Evolutionary conservation across 1,284 basidiomycete species (phyloP).

Genomic region (Coriolopsis trogii): DNA sequence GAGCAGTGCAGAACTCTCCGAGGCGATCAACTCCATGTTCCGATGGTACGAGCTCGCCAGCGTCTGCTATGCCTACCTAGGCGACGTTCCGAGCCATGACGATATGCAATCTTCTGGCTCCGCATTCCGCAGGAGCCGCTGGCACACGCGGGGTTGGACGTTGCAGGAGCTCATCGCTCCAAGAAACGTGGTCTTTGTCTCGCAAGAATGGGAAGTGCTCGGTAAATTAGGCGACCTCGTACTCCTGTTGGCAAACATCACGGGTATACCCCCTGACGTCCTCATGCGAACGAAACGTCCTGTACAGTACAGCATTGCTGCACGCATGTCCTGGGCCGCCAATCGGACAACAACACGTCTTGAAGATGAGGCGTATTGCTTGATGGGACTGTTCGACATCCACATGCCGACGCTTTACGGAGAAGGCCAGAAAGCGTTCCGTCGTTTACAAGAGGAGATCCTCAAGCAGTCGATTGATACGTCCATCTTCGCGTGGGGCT

Average conservation of each 20-base stretch:
- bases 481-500: too few relatives aligned
- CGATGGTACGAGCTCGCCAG: not conserved
- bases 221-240: not conserved
- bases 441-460: not conserved
- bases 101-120: not conserved
- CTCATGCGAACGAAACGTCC: not conserved
- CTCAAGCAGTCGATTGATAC: too few relatives aligned
- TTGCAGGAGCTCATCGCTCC: constrained; percentile 4
- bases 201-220: not conserved
- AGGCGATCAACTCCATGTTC: constrained; percentile 9
- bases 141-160: constrained; percentile 1
- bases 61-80: constrained; percentile 2
- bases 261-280: not conserved
- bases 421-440: not conserved
- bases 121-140: not conserved
- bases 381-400: not conserved
- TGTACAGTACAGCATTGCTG: not conserved
- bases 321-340: constrained; percentile 3
- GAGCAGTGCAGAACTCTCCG: constrained; percentile 7
- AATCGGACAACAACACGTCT: not conserved
- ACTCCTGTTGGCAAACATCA: not conserved
- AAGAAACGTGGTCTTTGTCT: not conserved
- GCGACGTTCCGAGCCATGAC: not conserved
- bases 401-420: not conserved
- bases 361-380: not conserved